Evolutionary conservation across 1,284 basidiomycete genomes (phyloP).

Genomic region (Trametes versicolor): DNA sequence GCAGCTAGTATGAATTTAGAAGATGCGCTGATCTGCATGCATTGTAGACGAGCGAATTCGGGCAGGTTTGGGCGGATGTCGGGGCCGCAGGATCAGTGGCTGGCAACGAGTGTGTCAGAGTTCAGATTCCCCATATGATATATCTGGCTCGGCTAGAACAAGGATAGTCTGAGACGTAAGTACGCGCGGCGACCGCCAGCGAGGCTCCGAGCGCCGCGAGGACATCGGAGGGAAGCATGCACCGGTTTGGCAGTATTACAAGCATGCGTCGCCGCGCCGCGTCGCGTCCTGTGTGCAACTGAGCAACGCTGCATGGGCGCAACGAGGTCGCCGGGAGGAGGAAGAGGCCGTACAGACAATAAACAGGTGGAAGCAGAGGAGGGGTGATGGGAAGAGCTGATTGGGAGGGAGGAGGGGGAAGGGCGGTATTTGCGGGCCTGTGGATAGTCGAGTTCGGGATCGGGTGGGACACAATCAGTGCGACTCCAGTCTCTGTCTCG

Average conservation of each 20-base stretch:
- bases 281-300: neutral
- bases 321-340: neutral
- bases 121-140: conserved; percentile 4
- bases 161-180: conserved; percentile 6
- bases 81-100: conserved; percentile 11
- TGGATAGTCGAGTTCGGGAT: neutral
- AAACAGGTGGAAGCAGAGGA: neutral
- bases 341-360: neutral
- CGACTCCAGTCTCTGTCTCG: conserved; percentile 2
- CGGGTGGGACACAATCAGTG: neutral
- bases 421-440: conserved; percentile 3
- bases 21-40: conserved; percentile 6
- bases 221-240: conserved; percentile 21
- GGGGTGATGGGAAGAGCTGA: conserved; percentile 6
- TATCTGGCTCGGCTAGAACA: conserved; percentile 2
- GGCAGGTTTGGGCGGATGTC: conserved; percentile 1
- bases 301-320: neutral
- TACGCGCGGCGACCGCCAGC: conserved; percentile 21
- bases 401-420: neutral
- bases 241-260: conserved; percentile 12
- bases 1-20: conserved; percentile 3
- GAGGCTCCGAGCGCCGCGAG: conserved; percentile 16
- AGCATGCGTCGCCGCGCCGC: conserved; percentile 4
- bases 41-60: neutral
- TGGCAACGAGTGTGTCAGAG: conserved; percentile 6